Conservation (phyloP, 1,139 yeast species). For the Hyphopichia khmerensis region DNA sequence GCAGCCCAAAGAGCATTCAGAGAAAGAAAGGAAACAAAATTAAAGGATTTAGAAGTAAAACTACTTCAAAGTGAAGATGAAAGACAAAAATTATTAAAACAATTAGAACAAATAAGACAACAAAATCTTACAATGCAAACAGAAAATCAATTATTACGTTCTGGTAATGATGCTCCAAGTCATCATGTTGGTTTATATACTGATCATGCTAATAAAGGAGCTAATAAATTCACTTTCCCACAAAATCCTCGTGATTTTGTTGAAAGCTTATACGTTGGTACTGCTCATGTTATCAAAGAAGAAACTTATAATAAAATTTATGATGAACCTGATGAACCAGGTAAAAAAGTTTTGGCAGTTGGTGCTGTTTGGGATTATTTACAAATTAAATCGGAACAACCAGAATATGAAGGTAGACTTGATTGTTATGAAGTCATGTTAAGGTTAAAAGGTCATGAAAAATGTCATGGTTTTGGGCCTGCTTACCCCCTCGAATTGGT, state of each 20-base stretch:
- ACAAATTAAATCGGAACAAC: slow-evolving; percentile 44
- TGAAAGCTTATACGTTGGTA: slow-evolving; percentile 23
- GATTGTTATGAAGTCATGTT: slow-evolving; percentile 61
- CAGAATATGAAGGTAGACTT: slow-evolving; percentile 45
- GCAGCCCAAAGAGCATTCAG: slow-evolving; percentile 91
- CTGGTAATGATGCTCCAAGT: slow-evolving; percentile 15
- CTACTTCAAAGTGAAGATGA: slow-evolving; percentile 61
- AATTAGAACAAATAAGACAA: slow-evolving; percentile 53
- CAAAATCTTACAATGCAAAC: slow-evolving; percentile 55
- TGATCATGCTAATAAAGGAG: neutral
- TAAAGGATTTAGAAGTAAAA: slow-evolving; percentile 66
- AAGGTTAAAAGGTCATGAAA: slow-evolving; percentile 61
- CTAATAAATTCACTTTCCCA: slow-evolving; percentile 34
- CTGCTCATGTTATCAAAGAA: slow-evolving; percentile 17
- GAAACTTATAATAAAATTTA: slow-evolving; percentile 30
- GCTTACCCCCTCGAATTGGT: slow-evolving; percentile 61
- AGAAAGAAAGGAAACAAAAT: slow-evolving; percentile 74
- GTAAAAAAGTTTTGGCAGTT: slow-evolving; percentile 56
- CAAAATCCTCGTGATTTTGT: slow-evolving; percentile 36
- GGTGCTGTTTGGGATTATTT: slow-evolving; percentile 85
- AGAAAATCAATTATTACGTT: slow-evolving; percentile 54
- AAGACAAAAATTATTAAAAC: slow-evolving; percentile 48
- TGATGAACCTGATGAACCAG: slow-evolving; percentile 33
- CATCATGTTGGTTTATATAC: neutral
- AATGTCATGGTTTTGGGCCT: slow-evolving; percentile 83